phyloP scores from a whole-genome alignment of 148 eudicot species.

The Nepenthes mirabilis region DNA sequence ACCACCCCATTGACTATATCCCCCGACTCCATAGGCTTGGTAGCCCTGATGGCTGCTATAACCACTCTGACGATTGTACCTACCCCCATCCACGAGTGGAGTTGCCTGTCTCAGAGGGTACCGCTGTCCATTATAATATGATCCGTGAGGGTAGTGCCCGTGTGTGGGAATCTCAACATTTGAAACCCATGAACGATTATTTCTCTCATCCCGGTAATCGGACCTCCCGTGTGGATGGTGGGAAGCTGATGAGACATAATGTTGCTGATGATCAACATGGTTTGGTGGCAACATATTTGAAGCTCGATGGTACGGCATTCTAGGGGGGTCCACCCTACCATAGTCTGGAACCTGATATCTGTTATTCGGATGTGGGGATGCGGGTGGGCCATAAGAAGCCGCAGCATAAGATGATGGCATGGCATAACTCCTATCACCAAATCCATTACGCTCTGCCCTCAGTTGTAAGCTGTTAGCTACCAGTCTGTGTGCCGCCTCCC shows the following conservation, averaged over 20 bases:
- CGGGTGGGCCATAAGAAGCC: conserved; percentile 12
- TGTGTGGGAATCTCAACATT: conserved; percentile 13
- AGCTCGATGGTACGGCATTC: conserved; percentile 17
- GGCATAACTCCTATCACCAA: conserved; percentile 15
- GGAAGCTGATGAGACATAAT: conserved; percentile 14
- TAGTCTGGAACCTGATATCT: conserved; percentile 23
- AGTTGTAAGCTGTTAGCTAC: conserved; percentile 58
- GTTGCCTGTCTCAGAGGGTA: conserved; percentile 8
- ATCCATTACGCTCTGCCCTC: conserved; percentile 20
- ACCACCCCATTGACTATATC: conserved; percentile 26
- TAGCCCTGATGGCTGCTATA: conserved; percentile 7
- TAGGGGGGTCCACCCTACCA: conserved; percentile 12
- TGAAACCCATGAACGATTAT: conserved; percentile 6
- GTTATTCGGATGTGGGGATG: conserved; percentile 14
- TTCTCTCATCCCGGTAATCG: conserved; percentile 9
- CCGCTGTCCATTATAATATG: conserved; percentile 17
- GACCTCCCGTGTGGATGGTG: conserved; percentile 20
- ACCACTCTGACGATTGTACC: conserved; percentile 3
- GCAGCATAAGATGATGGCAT: conserved; percentile 16
- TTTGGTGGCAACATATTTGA: conserved; percentile 10
- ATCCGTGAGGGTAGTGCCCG: conserved; percentile 19
- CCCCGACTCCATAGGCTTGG: conserved; percentile 31
- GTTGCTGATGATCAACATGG: conserved; percentile 12
- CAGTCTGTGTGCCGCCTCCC: conserved; percentile 82
- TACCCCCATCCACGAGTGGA: conserved; percentile 9